These are phyloP conservation scores for Penicillium freii DNA, from an alignment of 2,329 filamentous ascomycete species.

Conservation along the genomic window DNA sequence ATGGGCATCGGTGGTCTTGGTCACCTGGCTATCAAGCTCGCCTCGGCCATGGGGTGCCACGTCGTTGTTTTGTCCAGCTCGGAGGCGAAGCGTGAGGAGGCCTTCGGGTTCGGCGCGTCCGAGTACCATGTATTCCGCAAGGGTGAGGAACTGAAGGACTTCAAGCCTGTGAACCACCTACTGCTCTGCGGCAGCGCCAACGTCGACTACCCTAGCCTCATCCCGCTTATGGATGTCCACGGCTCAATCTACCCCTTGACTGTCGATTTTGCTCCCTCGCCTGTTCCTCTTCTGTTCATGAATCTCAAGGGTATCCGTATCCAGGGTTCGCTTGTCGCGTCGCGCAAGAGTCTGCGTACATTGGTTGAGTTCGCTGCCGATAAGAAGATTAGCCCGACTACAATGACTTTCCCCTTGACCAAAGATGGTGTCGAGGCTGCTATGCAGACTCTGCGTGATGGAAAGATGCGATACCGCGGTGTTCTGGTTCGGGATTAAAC, in stretches of 20 bases:
- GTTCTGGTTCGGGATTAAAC: constrained; percentile 38
- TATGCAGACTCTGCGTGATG: constrained; percentile 47
- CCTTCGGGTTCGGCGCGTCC: constrained; percentile 25
- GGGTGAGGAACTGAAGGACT: constrained; percentile 20
- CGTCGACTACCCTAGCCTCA: constrained; percentile 26
- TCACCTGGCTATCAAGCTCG: constrained; percentile 68
- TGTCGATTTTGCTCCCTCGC: constrained; percentile 20
- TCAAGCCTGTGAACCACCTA: constrained; percentile 28
- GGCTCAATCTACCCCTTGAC: constrained; percentile 29
- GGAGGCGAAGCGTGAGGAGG: constrained; percentile 29
- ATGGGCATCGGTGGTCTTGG: constrained; percentile 70
- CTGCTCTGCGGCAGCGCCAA: constrained; percentile 26
- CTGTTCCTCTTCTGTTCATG: constrained; percentile 33
- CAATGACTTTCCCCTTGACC: constrained; percentile 62
- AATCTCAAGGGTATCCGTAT: constrained; percentile 58
- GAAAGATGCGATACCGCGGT: constrained; percentile 50
- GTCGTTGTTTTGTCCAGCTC: constrained; percentile 34
- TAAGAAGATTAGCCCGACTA: constrained; percentile 62
- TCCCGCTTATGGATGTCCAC: constrained; percentile 26
- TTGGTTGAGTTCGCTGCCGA: constrained; percentile 62
- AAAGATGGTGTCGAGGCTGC: constrained; percentile 33
- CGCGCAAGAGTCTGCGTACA: constrained; percentile 58
- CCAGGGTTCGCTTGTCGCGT: constrained; percentile 62
- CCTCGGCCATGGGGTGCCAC: constrained; percentile 67
- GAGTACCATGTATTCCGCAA: constrained; percentile 28